Base-by-base conservation (phyloP, 2,329 filamentous ascomycete species). In the Beauveria varroae region DNA sequence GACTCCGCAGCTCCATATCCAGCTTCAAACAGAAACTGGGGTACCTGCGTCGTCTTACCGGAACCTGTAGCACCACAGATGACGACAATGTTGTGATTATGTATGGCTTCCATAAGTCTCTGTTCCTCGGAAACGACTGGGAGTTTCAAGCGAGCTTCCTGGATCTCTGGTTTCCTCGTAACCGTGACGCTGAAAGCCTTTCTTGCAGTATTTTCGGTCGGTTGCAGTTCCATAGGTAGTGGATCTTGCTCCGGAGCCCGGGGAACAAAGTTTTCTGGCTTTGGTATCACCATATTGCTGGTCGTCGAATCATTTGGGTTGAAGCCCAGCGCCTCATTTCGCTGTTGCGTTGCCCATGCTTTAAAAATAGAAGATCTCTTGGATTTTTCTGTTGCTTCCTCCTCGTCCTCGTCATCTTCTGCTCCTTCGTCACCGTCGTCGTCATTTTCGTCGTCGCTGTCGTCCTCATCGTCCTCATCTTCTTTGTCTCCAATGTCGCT, bases 21-120 rank as follows among this genome's bases (percentile, higher is more conserved):
- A 54, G 93, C 88, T 77, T 99, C 95, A 67, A 90, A 96, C 34
- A 99, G 79, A 70, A 99, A 99, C 69, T 99, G 95, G 0, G 96
- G 96, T 9, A 99, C 85, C 73, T 99, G 95, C 0, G 95, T 99
- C 0, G 96, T 99, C 75, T 99, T 99, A 72, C 95, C 95, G 64
- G 92, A 97, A 74, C 95, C 95, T 40, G 96, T 99, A 16, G 92
- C 89, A 74, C 95, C 95, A 76, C 93, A 97, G 8, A 99, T 86
- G 12, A 99, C 89, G 1, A 97, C 90, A 3, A 91, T 86, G 57
- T 93, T 84, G 71, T 97, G 89, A 71, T 93, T 93, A 74, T 97
- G 89, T 54, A 99, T 91, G 1, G 93, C 92, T 74, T 99, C 95
- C 93, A 99, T 98, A 34, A 99, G 93, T 69, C 89, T 92, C 71